Evolutionary conservation across 345 rosid genomes (phyloP).

Genomic region (Eucalyptus cloeziana): DNA sequence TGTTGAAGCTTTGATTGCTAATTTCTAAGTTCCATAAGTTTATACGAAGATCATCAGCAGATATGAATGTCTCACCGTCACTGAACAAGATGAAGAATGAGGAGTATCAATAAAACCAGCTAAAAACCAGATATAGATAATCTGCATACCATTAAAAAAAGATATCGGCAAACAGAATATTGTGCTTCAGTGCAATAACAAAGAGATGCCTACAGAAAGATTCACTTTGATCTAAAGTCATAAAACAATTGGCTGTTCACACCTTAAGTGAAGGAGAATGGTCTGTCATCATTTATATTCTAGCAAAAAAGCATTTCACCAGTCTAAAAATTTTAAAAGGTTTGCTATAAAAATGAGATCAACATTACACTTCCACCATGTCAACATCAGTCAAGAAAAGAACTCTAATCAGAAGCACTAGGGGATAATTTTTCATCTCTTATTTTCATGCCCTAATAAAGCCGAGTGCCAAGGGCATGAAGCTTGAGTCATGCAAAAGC

Average conservation of each 20-base stretch:
- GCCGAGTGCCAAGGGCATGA: not conserved
- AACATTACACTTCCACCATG: not conserved
- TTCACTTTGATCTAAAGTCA: not conserved
- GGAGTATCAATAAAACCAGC: not conserved
- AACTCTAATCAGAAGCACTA: not conserved
- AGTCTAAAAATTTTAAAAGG: not conserved
- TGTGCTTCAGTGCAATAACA: not conserved
- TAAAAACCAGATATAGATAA: not conserved
- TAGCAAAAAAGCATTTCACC: not conserved
- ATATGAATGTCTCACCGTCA: constrained; percentile 93
- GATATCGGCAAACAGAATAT: not conserved
- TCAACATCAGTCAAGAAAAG: not conserved
- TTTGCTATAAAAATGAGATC: not conserved
- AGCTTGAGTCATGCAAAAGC: not conserved
- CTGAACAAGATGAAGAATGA: constrained; percentile 17
- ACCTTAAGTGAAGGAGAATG: not conserved
- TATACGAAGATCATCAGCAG: constrained; percentile 95
- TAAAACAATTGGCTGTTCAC: not conserved
- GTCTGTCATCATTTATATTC: not conserved
- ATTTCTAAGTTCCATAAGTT: constrained; percentile 99
- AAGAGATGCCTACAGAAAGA: not conserved
- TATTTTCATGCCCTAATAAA: not conserved
- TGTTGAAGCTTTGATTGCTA: constrained; percentile 91
- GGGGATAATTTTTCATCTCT: not conserved
- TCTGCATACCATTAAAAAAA: not conserved